Evolutionary conservation across 2,329 filamentous ascomycete genomes (phyloP).

Genomic region (Calonectria leucothoes): DNA sequence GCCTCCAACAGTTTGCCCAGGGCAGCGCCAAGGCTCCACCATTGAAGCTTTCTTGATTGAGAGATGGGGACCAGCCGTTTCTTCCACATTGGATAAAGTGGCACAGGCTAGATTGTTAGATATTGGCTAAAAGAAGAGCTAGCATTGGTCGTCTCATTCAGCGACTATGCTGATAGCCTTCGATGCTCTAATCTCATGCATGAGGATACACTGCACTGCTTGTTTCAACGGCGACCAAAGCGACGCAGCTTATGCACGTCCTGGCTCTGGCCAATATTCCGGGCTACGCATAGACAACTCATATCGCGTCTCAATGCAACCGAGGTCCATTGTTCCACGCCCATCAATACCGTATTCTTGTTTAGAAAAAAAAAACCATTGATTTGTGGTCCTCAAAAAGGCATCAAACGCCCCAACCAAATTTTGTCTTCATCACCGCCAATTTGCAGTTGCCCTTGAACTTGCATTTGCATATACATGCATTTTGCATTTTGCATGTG

Average conservation of each 20-base stretch:
- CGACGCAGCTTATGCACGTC: not conserved
- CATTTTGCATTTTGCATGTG: conserved; percentile 19
- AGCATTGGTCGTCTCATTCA: not conserved
- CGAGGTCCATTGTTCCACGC: not conserved
- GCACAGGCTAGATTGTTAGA: not conserved
- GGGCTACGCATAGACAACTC: not conserved
- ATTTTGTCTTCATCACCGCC: not conserved
- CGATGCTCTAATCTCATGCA: not conserved
- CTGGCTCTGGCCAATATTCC: not conserved
- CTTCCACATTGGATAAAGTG: not conserved
- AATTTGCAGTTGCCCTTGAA: not conserved
- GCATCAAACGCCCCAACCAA: not conserved
- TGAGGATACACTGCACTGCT: not conserved
- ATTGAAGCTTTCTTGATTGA: not conserved
- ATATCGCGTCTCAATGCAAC: not conserved
- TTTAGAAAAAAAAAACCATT: not conserved
- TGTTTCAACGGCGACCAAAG: not conserved
- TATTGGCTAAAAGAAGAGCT: not conserved
- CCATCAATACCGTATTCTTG: not conserved
- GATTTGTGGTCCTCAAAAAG: not conserved
- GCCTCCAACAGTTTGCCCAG: not conserved
- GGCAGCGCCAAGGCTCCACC: not conserved
- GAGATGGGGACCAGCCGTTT: not conserved
- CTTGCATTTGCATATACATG: not conserved
- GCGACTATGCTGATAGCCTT: not conserved